phyloP scores from a whole-genome alignment of 1,284 basidiomycete genomes.

The Lignosus rhinocerotis region DNA sequence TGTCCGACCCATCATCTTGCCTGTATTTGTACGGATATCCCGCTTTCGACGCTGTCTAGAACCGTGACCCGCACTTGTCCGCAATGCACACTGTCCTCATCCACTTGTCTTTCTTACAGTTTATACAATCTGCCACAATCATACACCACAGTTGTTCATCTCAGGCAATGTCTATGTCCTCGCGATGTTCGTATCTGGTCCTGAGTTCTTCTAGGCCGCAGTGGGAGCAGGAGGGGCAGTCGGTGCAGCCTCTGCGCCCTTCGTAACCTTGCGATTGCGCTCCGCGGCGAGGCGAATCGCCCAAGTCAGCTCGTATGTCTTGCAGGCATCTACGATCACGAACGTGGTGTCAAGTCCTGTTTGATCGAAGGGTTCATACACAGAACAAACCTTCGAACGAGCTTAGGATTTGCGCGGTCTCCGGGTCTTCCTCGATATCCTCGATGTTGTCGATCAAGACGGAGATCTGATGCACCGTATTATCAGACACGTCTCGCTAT shows the following conservation, averaged over 20 bases:
- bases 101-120: neutral
- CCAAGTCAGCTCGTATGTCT: constrained; percentile 88
- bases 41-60: neutral
- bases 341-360: constrained; percentile 13
- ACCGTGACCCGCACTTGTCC: neutral
- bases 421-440: constrained; percentile 73
- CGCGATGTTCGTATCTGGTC: neutral
- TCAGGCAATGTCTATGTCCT: constrained; percentile 1
- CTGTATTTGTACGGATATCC: neutral
- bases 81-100: neutral
- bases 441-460: constrained; percentile 84
- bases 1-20: neutral
- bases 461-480: constrained; percentile 49
- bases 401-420: constrained; percentile 70
- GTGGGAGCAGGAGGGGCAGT: neutral
- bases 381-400: constrained; percentile 64
- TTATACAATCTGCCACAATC: neutral
- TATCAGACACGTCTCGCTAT: neutral
- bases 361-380: neutral
- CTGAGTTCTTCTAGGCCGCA: neutral
- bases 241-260: neutral
- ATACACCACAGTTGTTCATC: constrained; percentile 8
- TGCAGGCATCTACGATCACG: constrained; percentile 69
- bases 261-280: constrained; percentile 32
- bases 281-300: constrained; percentile 82